phyloP scores from a whole-genome alignment of 1,139 yeast species.

The Taphrina confusa region DNA sequence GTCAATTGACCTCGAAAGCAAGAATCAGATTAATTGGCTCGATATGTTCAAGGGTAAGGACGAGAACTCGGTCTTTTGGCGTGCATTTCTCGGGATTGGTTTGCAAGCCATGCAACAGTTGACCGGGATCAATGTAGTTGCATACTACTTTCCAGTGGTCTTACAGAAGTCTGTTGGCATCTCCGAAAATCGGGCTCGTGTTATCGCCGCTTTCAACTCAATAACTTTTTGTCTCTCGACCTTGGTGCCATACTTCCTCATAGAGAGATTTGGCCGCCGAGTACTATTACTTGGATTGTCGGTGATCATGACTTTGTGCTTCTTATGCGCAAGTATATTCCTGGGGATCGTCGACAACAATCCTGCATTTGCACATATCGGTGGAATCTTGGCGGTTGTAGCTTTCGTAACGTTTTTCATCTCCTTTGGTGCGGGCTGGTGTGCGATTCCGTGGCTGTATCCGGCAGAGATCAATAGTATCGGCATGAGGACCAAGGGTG shows the following conservation, averaged over 20 bases:
- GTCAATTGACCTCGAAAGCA: constrained; percentile 12
- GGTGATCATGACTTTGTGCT: constrained; percentile 40
- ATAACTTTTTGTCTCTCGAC: constrained; percentile 23
- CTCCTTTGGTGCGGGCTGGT: constrained; percentile 36
- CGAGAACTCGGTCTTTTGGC: constrained; percentile 35
- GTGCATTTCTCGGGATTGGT: constrained; percentile 39
- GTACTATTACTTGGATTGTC: constrained; percentile 54
- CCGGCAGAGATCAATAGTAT: constrained; percentile 55
- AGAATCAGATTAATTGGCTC: neutral
- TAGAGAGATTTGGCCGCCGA: constrained; percentile 71
- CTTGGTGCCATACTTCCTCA: constrained; percentile 47
- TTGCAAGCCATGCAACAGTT: constrained; percentile 41
- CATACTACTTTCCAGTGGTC: constrained; percentile 40
- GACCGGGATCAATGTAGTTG: constrained; percentile 40
- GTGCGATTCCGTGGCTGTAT: constrained; percentile 52
- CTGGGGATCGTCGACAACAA: constrained; percentile 37
- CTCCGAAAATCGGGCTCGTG: constrained; percentile 8
- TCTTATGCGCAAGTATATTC: constrained; percentile 37
- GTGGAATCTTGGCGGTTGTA: constrained; percentile 36
- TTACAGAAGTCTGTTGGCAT: constrained; percentile 34
- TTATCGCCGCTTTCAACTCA: constrained; percentile 28
- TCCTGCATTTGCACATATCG: constrained; percentile 39
- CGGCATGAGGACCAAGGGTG: constrained; percentile 59
- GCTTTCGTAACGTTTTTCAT: constrained; percentile 42
- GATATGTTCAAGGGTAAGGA: constrained; percentile 26